A percentile compares a stretch with the other conserved stretches of the same genome.
Evolutionary conservation across 225 moss, liverwort and hornwort species (phyloP).

Genomic region (Rhytidiadelphus loreus): DNA sequence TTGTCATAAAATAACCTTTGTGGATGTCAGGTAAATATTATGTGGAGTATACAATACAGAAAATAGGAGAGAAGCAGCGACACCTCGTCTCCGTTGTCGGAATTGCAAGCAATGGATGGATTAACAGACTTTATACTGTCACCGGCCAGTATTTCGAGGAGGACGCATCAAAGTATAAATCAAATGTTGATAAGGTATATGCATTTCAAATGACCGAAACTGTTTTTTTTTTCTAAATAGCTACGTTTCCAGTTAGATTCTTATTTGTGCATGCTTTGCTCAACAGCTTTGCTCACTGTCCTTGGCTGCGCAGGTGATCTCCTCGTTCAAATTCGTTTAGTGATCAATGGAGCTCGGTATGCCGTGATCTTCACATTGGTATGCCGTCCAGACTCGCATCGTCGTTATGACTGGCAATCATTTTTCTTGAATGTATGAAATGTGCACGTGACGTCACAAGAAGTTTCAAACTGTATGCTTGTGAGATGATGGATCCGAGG

Average conservation of each 20-base stretch:
- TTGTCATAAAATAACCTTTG: not conserved
- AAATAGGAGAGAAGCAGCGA: slow-evolving; percentile 65
- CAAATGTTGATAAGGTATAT: slow-evolving; percentile 55
- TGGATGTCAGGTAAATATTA: slow-evolving; percentile 67
- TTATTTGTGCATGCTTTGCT: not conserved
- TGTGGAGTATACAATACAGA: slow-evolving; percentile 81
- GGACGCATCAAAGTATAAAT: slow-evolving; percentile 70
- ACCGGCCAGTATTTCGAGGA: slow-evolving; percentile 94
- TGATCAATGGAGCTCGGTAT: not conserved
- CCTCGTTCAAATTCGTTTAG: slow-evolving; percentile 43
- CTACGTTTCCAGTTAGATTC: not conserved
- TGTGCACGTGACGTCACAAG: not conserved
- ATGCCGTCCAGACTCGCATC: not conserved
- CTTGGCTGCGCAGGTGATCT: slow-evolving; percentile 34
- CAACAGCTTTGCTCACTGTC: not conserved
- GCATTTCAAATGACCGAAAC: not conserved
- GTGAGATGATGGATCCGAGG: not conserved
- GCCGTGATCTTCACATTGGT: not conserved
- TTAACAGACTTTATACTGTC: slow-evolving; percentile 78
- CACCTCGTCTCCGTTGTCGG: slow-evolving; percentile 85
- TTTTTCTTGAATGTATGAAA: not conserved
- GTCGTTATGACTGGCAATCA: not conserved
- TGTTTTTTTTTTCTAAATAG: not conserved
- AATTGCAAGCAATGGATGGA: slow-evolving; percentile 85
- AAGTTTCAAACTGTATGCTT: not conserved